Evolutionary conservation across 345 rosid species (phyloP).

Genomic region (Citrus trifoliata): DNA sequence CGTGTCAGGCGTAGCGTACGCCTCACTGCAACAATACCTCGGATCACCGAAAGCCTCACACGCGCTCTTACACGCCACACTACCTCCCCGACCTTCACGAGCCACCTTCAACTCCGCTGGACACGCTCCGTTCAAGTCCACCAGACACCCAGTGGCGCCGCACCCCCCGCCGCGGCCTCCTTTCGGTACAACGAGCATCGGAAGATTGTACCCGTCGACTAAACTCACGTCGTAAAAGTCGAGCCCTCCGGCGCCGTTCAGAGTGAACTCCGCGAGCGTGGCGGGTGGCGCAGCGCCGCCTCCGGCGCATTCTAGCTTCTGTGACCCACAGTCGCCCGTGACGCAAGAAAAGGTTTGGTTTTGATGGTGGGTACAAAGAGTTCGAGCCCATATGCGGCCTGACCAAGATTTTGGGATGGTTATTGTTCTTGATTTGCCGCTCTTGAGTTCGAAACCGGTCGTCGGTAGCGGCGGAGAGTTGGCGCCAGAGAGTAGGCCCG

Average conservation of each 20-base stretch:
- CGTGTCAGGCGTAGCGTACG: conserved; percentile 71
- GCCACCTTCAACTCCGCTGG: conserved; percentile 54
- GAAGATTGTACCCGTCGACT: conserved; percentile 71
- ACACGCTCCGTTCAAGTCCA: conserved; percentile 79
- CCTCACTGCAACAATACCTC: conserved; percentile 69
- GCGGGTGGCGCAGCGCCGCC: conserved; percentile 79
- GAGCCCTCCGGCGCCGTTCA: conserved; percentile 67
- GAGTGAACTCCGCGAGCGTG: conserved; percentile 86
- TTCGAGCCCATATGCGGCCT: conserved; percentile 87
- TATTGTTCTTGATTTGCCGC: conserved; percentile 60
- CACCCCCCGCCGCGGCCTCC: conserved; percentile 50
- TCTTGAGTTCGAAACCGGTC: conserved; percentile 64
- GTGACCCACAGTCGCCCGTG: conserved; percentile 87
- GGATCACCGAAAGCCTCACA: conserved; percentile 85
- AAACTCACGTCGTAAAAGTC: conserved; percentile 85
- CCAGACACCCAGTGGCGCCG: conserved; percentile 81
- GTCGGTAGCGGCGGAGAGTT: conserved; percentile 59
- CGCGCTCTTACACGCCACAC: conserved; percentile 81
- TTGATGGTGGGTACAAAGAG: conserved; percentile 45
- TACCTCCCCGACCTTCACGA: conserved; percentile 18
- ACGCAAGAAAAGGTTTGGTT: conserved; percentile 51
- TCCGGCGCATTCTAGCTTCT: conserved; percentile 58
- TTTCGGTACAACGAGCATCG: conserved; percentile 59
- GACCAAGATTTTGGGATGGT: conserved; percentile 66
- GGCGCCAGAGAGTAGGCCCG: conserved; percentile 85